Percentiles rank a stretch among this genome's conserved stretches.
These are phyloP conservation scores for Arxiozyma heterogenica DNA, from an alignment of 1,139 yeast species.

Conservation along the genomic window DNA sequence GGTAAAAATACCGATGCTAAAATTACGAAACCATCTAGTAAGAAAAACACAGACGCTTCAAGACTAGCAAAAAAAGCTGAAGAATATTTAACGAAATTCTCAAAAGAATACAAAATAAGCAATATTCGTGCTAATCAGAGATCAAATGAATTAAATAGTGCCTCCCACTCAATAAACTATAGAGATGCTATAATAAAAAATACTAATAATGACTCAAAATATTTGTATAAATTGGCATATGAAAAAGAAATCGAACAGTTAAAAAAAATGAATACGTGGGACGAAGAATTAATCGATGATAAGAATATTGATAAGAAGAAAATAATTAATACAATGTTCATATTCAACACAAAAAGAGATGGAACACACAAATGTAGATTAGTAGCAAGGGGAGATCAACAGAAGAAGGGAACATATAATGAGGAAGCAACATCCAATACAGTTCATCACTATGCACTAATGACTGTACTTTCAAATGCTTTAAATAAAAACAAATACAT, in stretches of 20 bases:
- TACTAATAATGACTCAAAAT: background rate
- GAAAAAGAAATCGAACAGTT: background rate
- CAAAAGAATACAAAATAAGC: background rate
- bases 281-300: conserved; percentile 1
- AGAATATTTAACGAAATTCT: too few species aligned
- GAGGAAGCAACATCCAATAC: conserved; percentile 3
- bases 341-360: conserved; percentile 8
- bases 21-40: background rate
- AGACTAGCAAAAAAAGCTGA: background rate
- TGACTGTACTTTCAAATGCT: conserved; percentile 4
- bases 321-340: conserved; percentile 8
- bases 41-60: background rate
- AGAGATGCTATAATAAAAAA: background rate
- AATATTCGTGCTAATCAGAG: background rate
- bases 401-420: conserved; percentile 4
- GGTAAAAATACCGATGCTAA: background rate
- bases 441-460: conserved; percentile 7
- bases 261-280: conserved; percentile 10
- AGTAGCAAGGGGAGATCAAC: conserved; percentile 10
- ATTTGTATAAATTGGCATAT: background rate
- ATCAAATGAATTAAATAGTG: background rate
- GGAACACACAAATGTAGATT: conserved; percentile 7
- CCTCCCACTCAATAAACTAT: background rate
- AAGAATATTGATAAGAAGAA: background rate
- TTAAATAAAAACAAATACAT: conserved; percentile 1